Percentiles rank a stretch among this genome's conserved stretches.
phyloP scores from a whole-genome alignment of 2,329 filamentous ascomycete species.

The Penicillium rolfsii region DNA sequence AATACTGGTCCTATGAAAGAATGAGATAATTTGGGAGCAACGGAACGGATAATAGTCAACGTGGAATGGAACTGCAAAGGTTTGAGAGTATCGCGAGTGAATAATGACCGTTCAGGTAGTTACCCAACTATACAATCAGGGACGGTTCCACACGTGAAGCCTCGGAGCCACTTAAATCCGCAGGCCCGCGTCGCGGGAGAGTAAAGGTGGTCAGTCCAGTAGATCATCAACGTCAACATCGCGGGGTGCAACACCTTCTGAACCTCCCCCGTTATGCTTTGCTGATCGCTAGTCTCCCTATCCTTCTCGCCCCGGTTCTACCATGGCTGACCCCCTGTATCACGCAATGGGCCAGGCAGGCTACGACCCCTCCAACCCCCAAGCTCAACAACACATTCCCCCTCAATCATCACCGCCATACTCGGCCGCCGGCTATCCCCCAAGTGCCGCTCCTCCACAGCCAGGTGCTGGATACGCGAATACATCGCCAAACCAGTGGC shows the following conservation, averaged over 20 bases:
- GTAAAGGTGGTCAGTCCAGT: slow-evolving; percentile 42
- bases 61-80: neutral
- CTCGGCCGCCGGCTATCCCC: slow-evolving; percentile 39
- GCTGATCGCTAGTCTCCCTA: slow-evolving; percentile 10
- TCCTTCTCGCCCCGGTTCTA: slow-evolving; percentile 34
- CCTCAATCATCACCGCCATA: slow-evolving; percentile 63
- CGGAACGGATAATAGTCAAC: neutral
- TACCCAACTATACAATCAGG: neutral
- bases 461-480: slow-evolving; percentile 42
- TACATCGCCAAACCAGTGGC: slow-evolving; percentile 38
- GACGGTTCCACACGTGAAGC: slow-evolving; percentile 22
- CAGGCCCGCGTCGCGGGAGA: slow-evolving; percentile 12
- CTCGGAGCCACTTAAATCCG: slow-evolving; percentile 38
- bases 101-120: neutral
- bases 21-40: neutral
- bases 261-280: slow-evolving; percentile 9
- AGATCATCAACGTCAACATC: slow-evolving; percentile 33
- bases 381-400: slow-evolving; percentile 54
- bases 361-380: slow-evolving; percentile 61
- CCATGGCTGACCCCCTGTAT: slow-evolving; percentile 50
- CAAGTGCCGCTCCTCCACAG: slow-evolving; percentile 45
- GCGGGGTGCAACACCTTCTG: slow-evolving; percentile 16
- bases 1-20: neutral
- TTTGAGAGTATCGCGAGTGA: neutral
- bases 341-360: slow-evolving; percentile 41